Base-by-base conservation (phyloP, 805 yeast species). In the Sugiyamaella qingdaonensis region DNA sequence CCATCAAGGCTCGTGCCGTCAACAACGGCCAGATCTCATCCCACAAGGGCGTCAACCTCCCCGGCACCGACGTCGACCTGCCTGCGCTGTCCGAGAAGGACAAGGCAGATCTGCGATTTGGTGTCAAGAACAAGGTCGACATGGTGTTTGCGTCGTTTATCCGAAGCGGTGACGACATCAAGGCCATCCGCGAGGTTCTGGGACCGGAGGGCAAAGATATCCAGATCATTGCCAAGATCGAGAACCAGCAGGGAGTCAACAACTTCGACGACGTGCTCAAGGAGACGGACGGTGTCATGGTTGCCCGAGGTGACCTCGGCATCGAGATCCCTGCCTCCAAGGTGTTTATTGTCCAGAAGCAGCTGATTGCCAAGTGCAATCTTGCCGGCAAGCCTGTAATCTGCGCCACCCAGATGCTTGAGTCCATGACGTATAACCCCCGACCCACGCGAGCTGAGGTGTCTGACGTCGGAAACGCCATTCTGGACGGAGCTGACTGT, bases 381-480 rank as follows among this genome's bases (percentile, higher is more conserved):
- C 79, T 92, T 72, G 98, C 96, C 63, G 99, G 97, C 74, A 94
- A 94, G 84, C 99, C 99, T 70, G 97, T 90, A 64, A 90, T 94
- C 73, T 94, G 99, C 80, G 99, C 99, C 63, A 94, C 99, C 62
- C 99, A 94, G 79, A 94, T 94, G 99, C 85, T 94, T 74, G 99
- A 94, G 79, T 89, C 97, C 56, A 94, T 94, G 99, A 94, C 98
- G 58, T 89, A 86, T 79, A 94, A 94, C 86, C 99, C 99, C 74
- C 87, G 99, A 78, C 99, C 99, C 76, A 94, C 99, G 73, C 88
- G 99, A 80, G 99, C 99, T 64, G 99, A 94, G 79, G 99, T 94
- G 58, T 86, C 96, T 54, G 99, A 94, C 75, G 99, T 94, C 61
- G 99, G 99, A 78, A 94, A 94, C 77, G 99, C 99, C 66, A 88